Percentiles rank a stretch among this genome's conserved stretches.
Evolutionary conservation across 1,139 yeast genomes (phyloP).

Genomic region (Zygotorulaspora mrakii): DNA sequence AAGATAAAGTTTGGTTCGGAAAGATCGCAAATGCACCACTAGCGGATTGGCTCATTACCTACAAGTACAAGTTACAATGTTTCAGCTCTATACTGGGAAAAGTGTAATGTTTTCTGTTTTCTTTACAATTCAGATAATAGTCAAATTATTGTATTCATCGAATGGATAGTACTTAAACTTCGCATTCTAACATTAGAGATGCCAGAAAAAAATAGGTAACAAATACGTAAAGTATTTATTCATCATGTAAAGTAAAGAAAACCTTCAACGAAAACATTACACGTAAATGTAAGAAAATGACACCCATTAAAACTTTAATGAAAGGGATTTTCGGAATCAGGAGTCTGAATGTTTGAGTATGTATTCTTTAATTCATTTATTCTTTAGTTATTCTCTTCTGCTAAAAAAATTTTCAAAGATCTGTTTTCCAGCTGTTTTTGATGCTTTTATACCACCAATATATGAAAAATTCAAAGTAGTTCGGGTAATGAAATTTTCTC

Average conservation of each 20-base stretch:
- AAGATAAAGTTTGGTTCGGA: no score
- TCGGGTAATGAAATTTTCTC: neutral
- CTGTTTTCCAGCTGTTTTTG: no score
- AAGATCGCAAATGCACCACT: no score
- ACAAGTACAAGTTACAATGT: no score
- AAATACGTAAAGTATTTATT: conserved; percentile 18
- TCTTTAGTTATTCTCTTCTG: no score
- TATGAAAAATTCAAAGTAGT: no score
- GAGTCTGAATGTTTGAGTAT: neutral
- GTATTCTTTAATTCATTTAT: neutral
- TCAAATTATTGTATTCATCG: conserved; percentile 34
- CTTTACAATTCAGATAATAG: conserved; percentile 14
- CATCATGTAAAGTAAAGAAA: conserved; percentile 25
- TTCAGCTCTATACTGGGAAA: no score
- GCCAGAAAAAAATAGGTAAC: conserved; percentile 34
- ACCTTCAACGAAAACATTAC: conserved; percentile 1
- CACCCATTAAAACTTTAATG: conserved; percentile 15
- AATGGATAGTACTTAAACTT: conserved; percentile 37
- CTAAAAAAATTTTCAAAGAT: no score
- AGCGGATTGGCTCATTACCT: no score
- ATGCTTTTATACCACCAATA: no score
- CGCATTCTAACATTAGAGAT: conserved; percentile 38
- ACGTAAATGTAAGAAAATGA: neutral
- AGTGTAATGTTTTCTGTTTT: conserved; percentile 1
- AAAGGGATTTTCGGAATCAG: conserved; percentile 1